phyloP scores from a whole-genome alignment of 257 asterid species.

The Mentha longifolia region DNA sequence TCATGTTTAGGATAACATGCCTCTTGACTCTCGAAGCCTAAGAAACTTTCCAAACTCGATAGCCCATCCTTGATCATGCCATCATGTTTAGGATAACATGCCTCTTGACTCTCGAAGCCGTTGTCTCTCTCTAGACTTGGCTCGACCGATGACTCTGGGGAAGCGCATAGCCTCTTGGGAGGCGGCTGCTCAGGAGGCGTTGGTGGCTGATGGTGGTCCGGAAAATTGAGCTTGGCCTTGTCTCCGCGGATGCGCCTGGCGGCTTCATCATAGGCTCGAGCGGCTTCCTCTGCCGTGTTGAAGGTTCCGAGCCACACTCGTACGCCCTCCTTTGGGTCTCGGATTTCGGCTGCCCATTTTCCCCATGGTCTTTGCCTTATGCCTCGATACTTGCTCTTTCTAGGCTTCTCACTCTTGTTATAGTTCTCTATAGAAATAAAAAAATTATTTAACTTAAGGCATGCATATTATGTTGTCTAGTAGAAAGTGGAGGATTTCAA shows the following conservation, averaged over 20 bases:
- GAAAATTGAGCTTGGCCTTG: slow-evolving; percentile 87
- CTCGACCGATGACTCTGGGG: slow-evolving; percentile 34
- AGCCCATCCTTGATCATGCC: slow-evolving; percentile 53
- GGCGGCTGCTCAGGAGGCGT: slow-evolving; percentile 32
- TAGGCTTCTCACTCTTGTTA: slow-evolving; percentile 46
- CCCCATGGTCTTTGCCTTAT: slow-evolving; percentile 95
- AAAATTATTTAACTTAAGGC: too few species aligned
- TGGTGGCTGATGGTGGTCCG: slow-evolving; percentile 35
- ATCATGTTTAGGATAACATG: slow-evolving; percentile 32
- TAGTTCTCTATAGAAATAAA: slow-evolving; percentile 31
- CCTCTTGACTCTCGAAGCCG: slow-evolving; percentile 24
- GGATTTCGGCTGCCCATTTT: slow-evolving; percentile 95
- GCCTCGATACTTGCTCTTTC: slow-evolving; percentile 76
- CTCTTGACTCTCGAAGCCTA: slow-evolving; percentile 14
- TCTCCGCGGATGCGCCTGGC: slow-evolving; percentile 78
- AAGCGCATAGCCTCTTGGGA: slow-evolving; percentile 46
- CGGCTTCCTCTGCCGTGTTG: slow-evolving; percentile 73
- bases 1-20: slow-evolving; percentile 26
- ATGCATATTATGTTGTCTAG: background rate
- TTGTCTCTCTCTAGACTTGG: slow-evolving; percentile 28
- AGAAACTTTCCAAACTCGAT: too few species aligned
- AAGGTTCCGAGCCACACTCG: slow-evolving; percentile 89
- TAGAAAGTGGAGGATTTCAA: too few species aligned
- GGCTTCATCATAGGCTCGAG: slow-evolving; percentile 76
- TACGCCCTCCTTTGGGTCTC: slow-evolving; percentile 72